These are phyloP conservation scores for Magnolia changhungtana DNA, from an alignment of 164 flowering plant species.

Conservation along the genomic window DNA sequence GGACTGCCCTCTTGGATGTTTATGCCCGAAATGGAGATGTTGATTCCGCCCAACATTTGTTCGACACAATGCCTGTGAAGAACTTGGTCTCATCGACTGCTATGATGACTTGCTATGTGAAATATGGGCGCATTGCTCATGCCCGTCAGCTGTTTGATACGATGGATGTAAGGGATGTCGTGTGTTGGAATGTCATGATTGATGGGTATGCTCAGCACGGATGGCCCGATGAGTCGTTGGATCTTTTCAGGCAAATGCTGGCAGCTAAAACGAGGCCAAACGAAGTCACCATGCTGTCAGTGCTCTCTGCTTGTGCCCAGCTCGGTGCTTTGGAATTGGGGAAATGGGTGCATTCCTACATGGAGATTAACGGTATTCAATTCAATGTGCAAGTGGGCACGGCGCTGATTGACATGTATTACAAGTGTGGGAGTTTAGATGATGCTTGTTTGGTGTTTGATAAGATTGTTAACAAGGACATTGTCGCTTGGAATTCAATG, in stretches of 20 bases:
- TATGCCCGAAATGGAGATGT: slow-evolving; percentile 67
- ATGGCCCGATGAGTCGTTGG: slow-evolving; percentile 43
- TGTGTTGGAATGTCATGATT: slow-evolving; percentile 87
- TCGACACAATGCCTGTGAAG: slow-evolving; percentile 61
- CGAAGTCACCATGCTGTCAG: slow-evolving; percentile 54
- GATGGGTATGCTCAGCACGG: slow-evolving; percentile 70
- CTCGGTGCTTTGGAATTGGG: slow-evolving; percentile 67
- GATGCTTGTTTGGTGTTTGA: slow-evolving; percentile 67
- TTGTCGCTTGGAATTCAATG: slow-evolving; percentile 79
- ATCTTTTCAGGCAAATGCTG: slow-evolving; percentile 56
- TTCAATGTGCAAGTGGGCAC: slow-evolving; percentile 49
- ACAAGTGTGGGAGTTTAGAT: slow-evolving; percentile 78
- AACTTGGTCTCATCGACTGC: slow-evolving; percentile 60
- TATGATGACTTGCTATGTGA: slow-evolving; percentile 66
- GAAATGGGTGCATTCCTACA: slow-evolving; percentile 68
- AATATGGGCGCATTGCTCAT: slow-evolving; percentile 43
- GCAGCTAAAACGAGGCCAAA: slow-evolving; percentile 36
- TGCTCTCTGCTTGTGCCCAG: slow-evolving; percentile 61
- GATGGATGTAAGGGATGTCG: slow-evolving; percentile 54
- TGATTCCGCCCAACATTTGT: slow-evolving; percentile 44
- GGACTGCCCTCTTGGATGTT: slow-evolving; percentile 61
- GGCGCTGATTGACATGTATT: slow-evolving; percentile 77
- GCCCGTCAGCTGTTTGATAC: slow-evolving; percentile 62
- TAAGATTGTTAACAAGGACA: slow-evolving; percentile 44
- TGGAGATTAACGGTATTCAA: slow-evolving; percentile 30